phyloP scores from a whole-genome alignment of 2,329 filamentous ascomycete genomes.

The Truncatella angustata region DNA sequence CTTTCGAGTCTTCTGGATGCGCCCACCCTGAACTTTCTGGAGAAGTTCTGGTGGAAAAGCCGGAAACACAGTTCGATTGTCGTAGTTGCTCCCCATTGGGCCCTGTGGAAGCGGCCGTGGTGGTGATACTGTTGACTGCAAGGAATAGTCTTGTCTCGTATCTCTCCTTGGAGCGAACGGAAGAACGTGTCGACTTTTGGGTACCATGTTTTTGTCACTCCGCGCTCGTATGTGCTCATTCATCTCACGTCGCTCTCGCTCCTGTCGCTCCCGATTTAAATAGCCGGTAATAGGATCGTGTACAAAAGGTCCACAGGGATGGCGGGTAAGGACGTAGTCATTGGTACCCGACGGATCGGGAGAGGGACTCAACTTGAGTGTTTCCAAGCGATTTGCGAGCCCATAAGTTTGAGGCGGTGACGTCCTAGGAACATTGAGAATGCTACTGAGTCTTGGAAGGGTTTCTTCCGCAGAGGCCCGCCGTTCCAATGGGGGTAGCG shows the following conservation, averaged over 20 bases:
- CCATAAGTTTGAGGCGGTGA: background rate
- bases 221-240: no score
- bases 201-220: no score
- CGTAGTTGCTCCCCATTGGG: no score
- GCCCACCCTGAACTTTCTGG: background rate
- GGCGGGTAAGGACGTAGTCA: background rate
- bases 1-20: background rate
- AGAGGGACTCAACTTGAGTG: background rate
- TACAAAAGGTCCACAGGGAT: background rate
- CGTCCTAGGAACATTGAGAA: background rate
- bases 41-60: no score
- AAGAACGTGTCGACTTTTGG: no score
- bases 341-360: background rate
- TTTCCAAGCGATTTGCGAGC: background rate
- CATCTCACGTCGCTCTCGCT: background rate
- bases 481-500: background rate
- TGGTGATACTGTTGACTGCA: no score
- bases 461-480: background rate
- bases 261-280: background rate
- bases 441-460: slow-evolving; percentile 2
- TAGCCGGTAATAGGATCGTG: background rate
- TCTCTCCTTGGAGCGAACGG: no score
- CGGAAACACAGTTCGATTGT: no score
- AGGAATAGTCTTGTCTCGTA: no score
- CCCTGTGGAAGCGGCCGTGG: no score